These are phyloP conservation scores for Pythium utonaiense DNA, from an alignment of 352 stramenopile species.

Conservation along the genomic window DNA sequence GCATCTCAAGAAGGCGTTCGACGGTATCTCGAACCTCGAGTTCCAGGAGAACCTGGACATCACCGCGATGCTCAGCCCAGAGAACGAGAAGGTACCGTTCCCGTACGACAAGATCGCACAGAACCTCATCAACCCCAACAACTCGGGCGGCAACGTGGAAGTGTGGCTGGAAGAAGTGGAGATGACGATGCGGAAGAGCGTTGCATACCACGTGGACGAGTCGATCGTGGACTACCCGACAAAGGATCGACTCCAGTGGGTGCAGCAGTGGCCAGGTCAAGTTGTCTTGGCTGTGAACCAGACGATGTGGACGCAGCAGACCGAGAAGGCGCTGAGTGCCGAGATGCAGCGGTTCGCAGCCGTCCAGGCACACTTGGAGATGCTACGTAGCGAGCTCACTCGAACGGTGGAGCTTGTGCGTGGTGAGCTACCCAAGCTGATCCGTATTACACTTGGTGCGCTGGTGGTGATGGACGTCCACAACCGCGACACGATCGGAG, in stretches of 20 bases:
- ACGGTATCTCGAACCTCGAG: constrained; percentile 90
- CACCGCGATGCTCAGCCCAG: constrained; percentile 84
- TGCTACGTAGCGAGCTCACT: constrained; percentile 72
- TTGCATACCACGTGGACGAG: constrained; percentile 75
- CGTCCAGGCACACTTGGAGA: constrained; percentile 62
- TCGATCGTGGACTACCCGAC: constrained; percentile 85
- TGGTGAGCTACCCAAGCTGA: constrained; percentile 90
- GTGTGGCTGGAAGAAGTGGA: constrained; percentile 84
- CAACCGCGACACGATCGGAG: constrained; percentile 91
- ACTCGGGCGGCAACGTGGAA: constrained; percentile 93
- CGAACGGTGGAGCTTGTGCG: constrained; percentile 91
- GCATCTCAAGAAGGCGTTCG: constrained; percentile 93
- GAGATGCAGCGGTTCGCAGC: constrained; percentile 31
- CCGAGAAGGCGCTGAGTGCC: constrained; percentile 59
- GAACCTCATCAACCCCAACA: constrained; percentile 91
- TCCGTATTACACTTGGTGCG: constrained; percentile 88
- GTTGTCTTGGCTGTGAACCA: constrained; percentile 92
- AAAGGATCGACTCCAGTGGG: constrained; percentile 88
- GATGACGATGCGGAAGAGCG: constrained; percentile 84
- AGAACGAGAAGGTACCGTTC: constrained; percentile 89
- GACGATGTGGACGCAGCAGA: constrained; percentile 88
- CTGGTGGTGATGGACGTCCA: constrained; percentile 96
- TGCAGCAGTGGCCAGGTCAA: constrained; percentile 91
- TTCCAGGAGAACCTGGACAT: constrained; percentile 93
- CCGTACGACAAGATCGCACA: constrained; percentile 85